Conservation (phyloP, 2,329 filamentous ascomycete genomes). For the Penicillium nordicum region DNA sequence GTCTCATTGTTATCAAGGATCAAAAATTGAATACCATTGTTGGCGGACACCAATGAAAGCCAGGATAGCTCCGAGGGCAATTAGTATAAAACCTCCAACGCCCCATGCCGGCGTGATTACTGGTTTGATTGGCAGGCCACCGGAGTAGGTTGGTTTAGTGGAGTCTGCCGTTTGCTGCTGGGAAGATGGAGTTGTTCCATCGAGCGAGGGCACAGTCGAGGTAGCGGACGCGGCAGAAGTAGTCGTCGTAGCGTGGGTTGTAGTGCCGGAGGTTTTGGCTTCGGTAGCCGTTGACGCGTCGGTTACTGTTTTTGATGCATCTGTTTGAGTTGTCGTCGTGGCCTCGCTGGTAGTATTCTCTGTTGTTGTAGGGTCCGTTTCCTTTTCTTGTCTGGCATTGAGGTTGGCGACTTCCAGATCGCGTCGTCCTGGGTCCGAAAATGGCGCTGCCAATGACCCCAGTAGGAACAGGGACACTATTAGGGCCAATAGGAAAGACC, state of each 20-base stretch:
- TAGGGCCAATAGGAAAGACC: slow-evolving; percentile 9
- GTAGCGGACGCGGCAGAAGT: slow-evolving; percentile 12
- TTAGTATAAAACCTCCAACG: slow-evolving; percentile 71
- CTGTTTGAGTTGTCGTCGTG: slow-evolving; percentile 10
- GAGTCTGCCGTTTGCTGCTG: slow-evolving; percentile 12
- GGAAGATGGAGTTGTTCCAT: slow-evolving; percentile 15
- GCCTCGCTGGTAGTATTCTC: slow-evolving; percentile 1
- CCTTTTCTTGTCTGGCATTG: not conserved
- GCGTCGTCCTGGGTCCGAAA: not conserved
- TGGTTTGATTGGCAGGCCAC: slow-evolving; percentile 66
- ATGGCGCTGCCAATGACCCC: slow-evolving; percentile 18
- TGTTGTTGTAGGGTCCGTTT: slow-evolving; percentile 3
- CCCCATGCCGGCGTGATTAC: slow-evolving; percentile 75
- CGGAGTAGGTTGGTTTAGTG: slow-evolving; percentile 22
- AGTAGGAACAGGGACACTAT: slow-evolving; percentile 12
- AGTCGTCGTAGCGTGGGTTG: slow-evolving; percentile 11
- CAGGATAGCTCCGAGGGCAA: slow-evolving; percentile 68
- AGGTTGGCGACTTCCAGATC: slow-evolving; percentile 4
- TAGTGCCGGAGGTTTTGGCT: slow-evolving; percentile 8
- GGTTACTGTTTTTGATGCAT: slow-evolving; percentile 13
- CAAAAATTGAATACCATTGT: slow-evolving; percentile 48
- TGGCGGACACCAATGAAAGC: slow-evolving; percentile 79
- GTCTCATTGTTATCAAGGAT: not conserved
- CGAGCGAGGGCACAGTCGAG: slow-evolving; percentile 27
- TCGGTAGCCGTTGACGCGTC: slow-evolving; percentile 10